Evolutionary conservation across 2,329 filamentous ascomycete species (phyloP), one percentile per base, ranked within the genome.

Genomic region (Pestalotiopsis sp.): DNA sequence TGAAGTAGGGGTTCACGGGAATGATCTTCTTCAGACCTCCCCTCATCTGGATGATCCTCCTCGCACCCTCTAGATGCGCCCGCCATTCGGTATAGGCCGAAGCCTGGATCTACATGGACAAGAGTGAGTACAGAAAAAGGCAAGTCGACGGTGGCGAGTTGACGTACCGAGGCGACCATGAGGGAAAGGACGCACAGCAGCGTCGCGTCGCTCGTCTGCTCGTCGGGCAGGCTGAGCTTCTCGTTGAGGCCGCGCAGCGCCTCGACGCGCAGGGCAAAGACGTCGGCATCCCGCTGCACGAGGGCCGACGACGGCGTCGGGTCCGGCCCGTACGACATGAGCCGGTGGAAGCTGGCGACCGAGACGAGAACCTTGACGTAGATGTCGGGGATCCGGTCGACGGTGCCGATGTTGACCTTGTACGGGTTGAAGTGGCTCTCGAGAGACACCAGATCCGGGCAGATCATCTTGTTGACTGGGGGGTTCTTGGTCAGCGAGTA

Each of bases 331-430:
- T 61, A 26, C 22, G 61, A 66, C 68, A 69, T 69, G 38, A 68
- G 63, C 38, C 66, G 17, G n/a, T 69, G 68, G 52, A 68, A 68
- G 13, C 66, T 61, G 4, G 68, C 68, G 4, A 62, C 64, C 2
- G 68, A 66, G 20, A 69, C 68, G 10, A 69, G 68, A 10, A 69
- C 61, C 30, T 68, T 69, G 60, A 69, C 65, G 44, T 69, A 68
- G 3, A 66, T 62, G 1, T 68, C 66, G 13, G 68, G 68, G 5
- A 69, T 61, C 13, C 26, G 40, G 13, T 68, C 62, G 13, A 68
- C 48, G 17, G 64, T 59, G 13, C 64, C 20, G 9, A 69, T 9
- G 35, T 70, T 66, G 40, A 70, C 67, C 14, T 56, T 61, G 61
- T 70, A 70, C 1, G 68, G 66, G 26, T 68, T 69, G 40, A 68